Conservation (phyloP, 1,284 basidiomycete species). For the Cryptococcus wingfieldii region DNA sequence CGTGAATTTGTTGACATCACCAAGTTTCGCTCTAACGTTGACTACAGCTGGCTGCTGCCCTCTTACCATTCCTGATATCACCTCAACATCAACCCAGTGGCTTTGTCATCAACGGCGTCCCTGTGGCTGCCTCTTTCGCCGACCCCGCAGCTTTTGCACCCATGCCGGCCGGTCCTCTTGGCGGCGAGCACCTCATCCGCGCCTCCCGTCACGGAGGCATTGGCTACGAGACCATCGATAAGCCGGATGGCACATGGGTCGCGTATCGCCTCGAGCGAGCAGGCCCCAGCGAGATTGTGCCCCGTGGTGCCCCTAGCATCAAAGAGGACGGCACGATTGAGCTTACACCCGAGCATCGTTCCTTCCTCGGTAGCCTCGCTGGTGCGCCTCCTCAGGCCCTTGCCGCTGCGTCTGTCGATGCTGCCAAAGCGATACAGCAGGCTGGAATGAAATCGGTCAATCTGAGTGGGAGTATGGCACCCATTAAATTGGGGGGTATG, state of each 20-base stretch:
- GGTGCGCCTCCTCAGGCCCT: slow-evolving; percentile 11
- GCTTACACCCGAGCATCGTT: slow-evolving; percentile 19
- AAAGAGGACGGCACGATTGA: slow-evolving; percentile 16
- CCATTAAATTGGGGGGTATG: slow-evolving; percentile 38
- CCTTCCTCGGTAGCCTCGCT: slow-evolving; percentile 34
- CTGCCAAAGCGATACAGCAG: not conserved
- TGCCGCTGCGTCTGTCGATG: not conserved
- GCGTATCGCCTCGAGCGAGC: slow-evolving; percentile 41
- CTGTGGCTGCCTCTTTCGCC: slow-evolving; percentile 82
- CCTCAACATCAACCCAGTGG: slow-evolving; percentile 76
- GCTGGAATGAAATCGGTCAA: slow-evolving; percentile 10
- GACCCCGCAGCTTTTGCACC: slow-evolving; percentile 79
- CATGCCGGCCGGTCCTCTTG: slow-evolving; percentile 54
- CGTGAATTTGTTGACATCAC: slow-evolving; percentile 16
- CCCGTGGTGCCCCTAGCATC: slow-evolving; percentile 19
- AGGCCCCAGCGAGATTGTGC: slow-evolving; percentile 28
- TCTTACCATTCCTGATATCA: slow-evolving; percentile 74
- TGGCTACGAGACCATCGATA: slow-evolving; percentile 47
- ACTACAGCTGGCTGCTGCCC: slow-evolving; percentile 62
- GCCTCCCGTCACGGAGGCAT: slow-evolving; percentile 36
- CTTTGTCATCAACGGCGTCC: slow-evolving; percentile 77
- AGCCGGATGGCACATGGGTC: slow-evolving; percentile 55
- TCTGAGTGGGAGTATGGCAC: slow-evolving; percentile 20
- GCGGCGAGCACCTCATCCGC: slow-evolving; percentile 31
- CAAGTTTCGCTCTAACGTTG: not conserved